phyloP scores from a whole-genome alignment of 768 basidiomycete species.

The Rhizopogon vinicolor region DNA sequence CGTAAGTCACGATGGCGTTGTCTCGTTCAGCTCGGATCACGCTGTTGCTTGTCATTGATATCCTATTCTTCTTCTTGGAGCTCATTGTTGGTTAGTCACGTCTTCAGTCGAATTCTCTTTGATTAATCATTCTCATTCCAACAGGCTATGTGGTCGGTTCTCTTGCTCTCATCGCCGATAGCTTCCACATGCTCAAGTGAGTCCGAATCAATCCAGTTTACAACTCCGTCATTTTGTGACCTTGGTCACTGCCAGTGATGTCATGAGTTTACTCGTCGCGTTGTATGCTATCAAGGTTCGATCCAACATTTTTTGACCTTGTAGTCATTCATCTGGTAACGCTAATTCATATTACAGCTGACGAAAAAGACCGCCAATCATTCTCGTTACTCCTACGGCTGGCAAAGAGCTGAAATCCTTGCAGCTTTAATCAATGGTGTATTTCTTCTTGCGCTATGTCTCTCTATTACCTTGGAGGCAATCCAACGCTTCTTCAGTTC shows the following conservation, averaged over 20 bases:
- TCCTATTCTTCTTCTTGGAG: slow-evolving; percentile 84
- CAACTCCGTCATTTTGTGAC: slow-evolving; percentile 8
- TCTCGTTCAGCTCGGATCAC: slow-evolving; percentile 74
- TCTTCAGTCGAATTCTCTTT: background rate
- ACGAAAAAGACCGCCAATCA: slow-evolving; percentile 54
- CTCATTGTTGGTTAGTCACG: slow-evolving; percentile 61
- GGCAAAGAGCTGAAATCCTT: slow-evolving; percentile 96
- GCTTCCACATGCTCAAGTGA: slow-evolving; percentile 98
- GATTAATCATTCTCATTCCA: background rate
- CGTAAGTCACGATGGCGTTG: slow-evolving; percentile 21
- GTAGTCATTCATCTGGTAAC: background rate
- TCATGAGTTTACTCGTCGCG: slow-evolving; percentile 91
- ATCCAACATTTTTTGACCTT: too few species aligned
- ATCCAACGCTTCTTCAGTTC: slow-evolving; percentile 84
- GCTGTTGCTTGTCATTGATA: slow-evolving; percentile 78
- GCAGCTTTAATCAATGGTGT: slow-evolving; percentile 95
- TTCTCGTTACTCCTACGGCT: slow-evolving; percentile 91
- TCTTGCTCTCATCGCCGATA: slow-evolving; percentile 91
- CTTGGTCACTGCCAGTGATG: slow-evolving; percentile 60
- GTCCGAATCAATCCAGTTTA: slow-evolving; percentile 18
- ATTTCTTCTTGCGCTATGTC: slow-evolving; percentile 93
- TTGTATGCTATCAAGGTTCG: slow-evolving; percentile 89
- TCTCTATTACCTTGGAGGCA: slow-evolving; percentile 92
- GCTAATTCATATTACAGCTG: slow-evolving; percentile 42
- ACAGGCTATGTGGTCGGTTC: slow-evolving; percentile 92